Evolutionary conservation across 208 protist genomes (phyloP).

Genomic region (Trypanosoma brucei): DNA sequence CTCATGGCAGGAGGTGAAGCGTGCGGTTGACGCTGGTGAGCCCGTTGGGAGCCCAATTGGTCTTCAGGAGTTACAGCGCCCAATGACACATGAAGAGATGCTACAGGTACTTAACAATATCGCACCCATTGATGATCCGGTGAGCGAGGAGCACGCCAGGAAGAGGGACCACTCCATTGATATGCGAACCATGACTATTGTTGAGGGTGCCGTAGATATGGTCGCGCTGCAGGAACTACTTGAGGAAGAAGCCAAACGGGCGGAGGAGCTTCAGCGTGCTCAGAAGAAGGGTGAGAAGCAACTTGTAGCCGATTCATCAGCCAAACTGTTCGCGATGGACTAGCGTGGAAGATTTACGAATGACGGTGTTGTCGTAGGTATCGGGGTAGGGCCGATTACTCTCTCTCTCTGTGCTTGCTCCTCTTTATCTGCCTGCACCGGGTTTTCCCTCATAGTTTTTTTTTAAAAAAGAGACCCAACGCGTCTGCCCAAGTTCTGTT

Average conservation of each 20-base stretch:
- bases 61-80: constrained; percentile 42
- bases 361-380: too few relatives aligned
- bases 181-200: constrained; percentile 74
- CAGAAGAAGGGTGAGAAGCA: constrained; percentile 26
- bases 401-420: too few relatives aligned
- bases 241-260: constrained; percentile 14
- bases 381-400: too few relatives aligned
- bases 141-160: constrained; percentile 55
- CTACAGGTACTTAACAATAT: constrained; percentile 29
- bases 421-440: too few relatives aligned
- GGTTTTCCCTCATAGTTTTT: too few relatives aligned
- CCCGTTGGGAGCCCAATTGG: constrained; percentile 52
- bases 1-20: constrained; percentile 85
- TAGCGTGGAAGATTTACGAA: constrained; percentile 4
- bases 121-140: constrained; percentile 68
- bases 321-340: constrained; percentile 33
- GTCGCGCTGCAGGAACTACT: constrained; percentile 31
- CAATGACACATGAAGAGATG: constrained; percentile 81
- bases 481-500: too few relatives aligned
- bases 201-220: constrained; percentile 59
- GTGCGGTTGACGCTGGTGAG: constrained; percentile 66
- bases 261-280: constrained; percentile 22
- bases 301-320: constrained; percentile 42
- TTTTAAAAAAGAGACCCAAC: too few relatives aligned
- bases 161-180: constrained; percentile 41